Evolutionary conservation across 2,329 filamentous ascomycete species (phyloP).

Genomic region (Colletotrichum abscissum): DNA sequence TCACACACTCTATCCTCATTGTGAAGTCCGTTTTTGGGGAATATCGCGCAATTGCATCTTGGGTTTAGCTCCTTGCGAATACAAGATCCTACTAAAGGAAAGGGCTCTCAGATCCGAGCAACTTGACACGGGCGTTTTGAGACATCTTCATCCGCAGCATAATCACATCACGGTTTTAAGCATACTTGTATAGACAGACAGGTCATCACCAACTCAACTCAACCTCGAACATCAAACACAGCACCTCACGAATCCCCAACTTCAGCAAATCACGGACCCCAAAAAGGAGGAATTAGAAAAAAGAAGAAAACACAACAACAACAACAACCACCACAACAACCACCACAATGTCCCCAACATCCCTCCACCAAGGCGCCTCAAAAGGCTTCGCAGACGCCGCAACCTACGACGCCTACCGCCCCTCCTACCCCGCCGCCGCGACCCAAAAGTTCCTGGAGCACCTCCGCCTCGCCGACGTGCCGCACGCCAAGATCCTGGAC

Average conservation of each 20-base stretch:
- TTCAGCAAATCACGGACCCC: background rate
- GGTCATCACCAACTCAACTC: too few species aligned
- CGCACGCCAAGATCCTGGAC: conserved; percentile 67
- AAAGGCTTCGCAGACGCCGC: conserved; percentile 74
- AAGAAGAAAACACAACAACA: background rate
- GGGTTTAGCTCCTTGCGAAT: background rate
- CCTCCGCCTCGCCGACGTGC: conserved; percentile 60
- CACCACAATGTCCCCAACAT: conserved; percentile 18
- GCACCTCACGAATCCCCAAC: background rate
- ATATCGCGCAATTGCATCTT: background rate
- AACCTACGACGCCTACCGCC: conserved; percentile 75
- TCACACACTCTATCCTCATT: background rate
- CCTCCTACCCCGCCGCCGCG: conserved; percentile 71
- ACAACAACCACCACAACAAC: background rate
- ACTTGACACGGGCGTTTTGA: background rate
- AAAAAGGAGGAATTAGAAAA: background rate
- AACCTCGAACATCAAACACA: background rate
- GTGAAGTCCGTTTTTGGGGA: background rate
- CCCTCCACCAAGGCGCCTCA: conserved; percentile 62
- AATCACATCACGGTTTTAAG: background rate
- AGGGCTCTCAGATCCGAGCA: too few species aligned
- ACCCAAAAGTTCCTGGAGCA: conserved; percentile 68
- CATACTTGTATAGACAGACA: background rate
- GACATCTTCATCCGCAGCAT: background rate
- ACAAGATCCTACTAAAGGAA: background rate